Conservation (phyloP, 495 filamentous ascomycete species). For the Trypethelium eluteriae region DNA sequence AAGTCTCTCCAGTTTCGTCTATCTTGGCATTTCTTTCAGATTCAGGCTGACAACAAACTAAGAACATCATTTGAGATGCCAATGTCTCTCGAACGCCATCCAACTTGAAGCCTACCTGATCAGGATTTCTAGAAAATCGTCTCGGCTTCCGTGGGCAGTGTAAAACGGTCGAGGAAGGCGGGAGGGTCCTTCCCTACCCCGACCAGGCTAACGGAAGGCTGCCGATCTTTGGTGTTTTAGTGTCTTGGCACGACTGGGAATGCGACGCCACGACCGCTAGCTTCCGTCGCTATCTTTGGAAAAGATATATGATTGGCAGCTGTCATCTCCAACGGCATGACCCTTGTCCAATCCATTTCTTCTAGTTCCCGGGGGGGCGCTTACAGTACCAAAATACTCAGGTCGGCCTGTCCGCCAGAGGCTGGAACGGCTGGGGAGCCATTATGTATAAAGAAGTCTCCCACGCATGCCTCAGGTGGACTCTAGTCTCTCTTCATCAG, state of each 20-base stretch:
- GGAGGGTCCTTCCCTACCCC: neutral
- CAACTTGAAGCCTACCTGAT: neutral
- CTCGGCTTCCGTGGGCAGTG: neutral
- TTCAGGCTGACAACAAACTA: neutral
- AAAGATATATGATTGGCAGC: neutral
- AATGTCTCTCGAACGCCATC: no score
- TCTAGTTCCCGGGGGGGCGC: neutral
- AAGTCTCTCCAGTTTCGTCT: neutral
- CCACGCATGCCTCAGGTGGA: neutral
- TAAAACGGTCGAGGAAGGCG: neutral
- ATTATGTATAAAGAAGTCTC: constrained; percentile 8
- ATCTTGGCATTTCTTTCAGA: neutral
- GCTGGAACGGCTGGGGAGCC: neutral
- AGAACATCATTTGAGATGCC: no score
- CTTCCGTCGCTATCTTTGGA: constrained; percentile 4
- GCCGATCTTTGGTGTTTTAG: neutral
- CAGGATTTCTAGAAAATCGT: neutral
- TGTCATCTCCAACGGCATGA: neutral
- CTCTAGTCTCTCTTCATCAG: neutral
- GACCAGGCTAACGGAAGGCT: neutral
- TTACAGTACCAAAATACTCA: constrained; percentile 9
- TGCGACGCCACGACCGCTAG: neutral
- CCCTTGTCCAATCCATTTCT: neutral
- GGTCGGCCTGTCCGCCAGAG: neutral
- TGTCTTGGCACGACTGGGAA: neutral